Conservation (phyloP, 2,329 filamentous ascomycete genomes). For the Neofusicoccum laricinum region DNA sequence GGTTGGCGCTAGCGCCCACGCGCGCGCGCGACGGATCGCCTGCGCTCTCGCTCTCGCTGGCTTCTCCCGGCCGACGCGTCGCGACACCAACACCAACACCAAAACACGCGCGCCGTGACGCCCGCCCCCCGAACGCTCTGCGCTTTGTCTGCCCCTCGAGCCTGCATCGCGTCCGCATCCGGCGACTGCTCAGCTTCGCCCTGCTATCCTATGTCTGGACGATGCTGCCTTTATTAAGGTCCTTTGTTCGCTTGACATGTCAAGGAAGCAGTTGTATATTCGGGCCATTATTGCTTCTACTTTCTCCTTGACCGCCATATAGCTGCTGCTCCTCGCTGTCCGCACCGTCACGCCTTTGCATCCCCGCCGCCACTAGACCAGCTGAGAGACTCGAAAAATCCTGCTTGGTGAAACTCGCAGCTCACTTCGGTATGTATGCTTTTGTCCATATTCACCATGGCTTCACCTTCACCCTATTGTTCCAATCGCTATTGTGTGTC, state of each 20-base stretch:
- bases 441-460: background rate
- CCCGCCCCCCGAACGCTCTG: background rate
- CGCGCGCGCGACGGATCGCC: background rate
- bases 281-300: constrained; percentile 4
- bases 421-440: background rate
- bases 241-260: constrained; percentile 17
- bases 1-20: background rate
- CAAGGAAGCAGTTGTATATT: constrained; percentile 12
- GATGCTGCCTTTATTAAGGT: constrained; percentile 16
- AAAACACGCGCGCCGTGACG: background rate
- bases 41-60: background rate
- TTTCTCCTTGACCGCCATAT: constrained; percentile 2
- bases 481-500: background rate
- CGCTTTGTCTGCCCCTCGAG: background rate
- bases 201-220: constrained; percentile 11
- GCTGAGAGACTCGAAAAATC: background rate
- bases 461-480: background rate
- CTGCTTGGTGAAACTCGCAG: background rate
- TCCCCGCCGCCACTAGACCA: background rate
- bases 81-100: constrained; percentile 5
- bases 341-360: background rate
- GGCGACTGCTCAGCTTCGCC: background rate
- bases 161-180: constrained; percentile 3
- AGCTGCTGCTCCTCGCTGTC: background rate
- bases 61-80: background rate